A percentile compares a stretch with the other conserved stretches of the same genome.
phyloP scores from a whole-genome alignment of 108 stramenopile genomes.

The Nannochloropsis granulata region DNA sequence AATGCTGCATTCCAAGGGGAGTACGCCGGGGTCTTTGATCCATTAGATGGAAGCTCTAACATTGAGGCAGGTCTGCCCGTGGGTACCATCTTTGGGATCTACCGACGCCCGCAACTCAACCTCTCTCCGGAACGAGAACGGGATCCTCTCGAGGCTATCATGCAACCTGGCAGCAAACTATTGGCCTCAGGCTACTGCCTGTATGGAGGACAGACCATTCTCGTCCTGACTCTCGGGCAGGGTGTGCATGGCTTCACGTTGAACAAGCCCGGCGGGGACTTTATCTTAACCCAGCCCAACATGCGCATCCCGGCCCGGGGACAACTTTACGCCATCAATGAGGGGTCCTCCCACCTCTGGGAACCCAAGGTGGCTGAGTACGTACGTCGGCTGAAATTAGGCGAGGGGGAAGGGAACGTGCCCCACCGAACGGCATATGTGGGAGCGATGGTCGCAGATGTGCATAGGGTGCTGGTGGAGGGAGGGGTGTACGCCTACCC shows the following conservation, averaged over 20 bases:
- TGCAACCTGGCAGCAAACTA: not conserved
- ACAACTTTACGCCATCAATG: conserved; percentile 23
- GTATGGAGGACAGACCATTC: conserved; percentile 20
- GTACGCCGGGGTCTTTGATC: conserved; percentile 32
- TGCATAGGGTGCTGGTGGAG: conserved; percentile 24
- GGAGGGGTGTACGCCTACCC: conserved; percentile 38
- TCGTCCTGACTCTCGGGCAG: conserved; percentile 21
- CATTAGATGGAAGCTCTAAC: conserved; percentile 31
- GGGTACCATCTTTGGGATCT: conserved; percentile 36
- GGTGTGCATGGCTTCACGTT: conserved; percentile 30
- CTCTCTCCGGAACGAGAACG: not conserved
- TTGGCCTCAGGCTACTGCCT: conserved; percentile 32
- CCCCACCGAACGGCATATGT: conserved; percentile 13
- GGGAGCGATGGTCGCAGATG: conserved; percentile 32
- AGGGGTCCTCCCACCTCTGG: conserved; percentile 26
- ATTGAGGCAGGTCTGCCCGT: conserved; percentile 34
- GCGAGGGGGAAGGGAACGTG: not conserved
- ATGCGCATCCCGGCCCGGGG: conserved; percentile 6
- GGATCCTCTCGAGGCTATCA: not conserved
- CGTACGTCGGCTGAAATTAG: conserved; percentile 20
- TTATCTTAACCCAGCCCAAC: conserved; percentile 17
- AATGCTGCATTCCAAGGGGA: conserved; percentile 15
- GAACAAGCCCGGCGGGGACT: conserved; percentile 18
- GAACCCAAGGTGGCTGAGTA: conserved; percentile 9
- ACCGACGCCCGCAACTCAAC: conserved; percentile 7